Conservation (phyloP, 2,329 filamentous ascomycete species). For the Alternaria angustiovoidea region DNA sequence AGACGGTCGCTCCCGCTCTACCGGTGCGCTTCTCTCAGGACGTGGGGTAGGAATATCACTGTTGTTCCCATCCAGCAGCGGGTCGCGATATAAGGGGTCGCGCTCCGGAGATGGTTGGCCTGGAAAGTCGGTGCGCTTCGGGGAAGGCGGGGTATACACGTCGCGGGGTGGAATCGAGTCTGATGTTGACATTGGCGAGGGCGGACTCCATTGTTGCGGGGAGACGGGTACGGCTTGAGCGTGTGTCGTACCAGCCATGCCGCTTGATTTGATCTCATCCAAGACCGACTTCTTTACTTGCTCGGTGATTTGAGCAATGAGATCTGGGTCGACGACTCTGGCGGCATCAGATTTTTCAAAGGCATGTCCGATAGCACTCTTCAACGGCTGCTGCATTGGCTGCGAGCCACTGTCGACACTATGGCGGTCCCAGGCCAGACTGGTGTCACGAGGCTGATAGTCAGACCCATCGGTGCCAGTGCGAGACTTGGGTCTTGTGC, state of each 20-base stretch:
- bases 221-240: slow-evolving; percentile 42
- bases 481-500: slow-evolving; percentile 29
- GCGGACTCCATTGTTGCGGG: slow-evolving; percentile 49
- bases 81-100: slow-evolving; percentile 41
- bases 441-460: slow-evolving; percentile 25
- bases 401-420: slow-evolving; percentile 33
- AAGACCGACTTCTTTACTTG: slow-evolving; percentile 59
- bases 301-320: slow-evolving; percentile 69
- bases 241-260: slow-evolving; percentile 37
- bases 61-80: slow-evolving; percentile 41
- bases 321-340: slow-evolving; percentile 64
- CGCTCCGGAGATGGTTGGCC: slow-evolving; percentile 48
- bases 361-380: slow-evolving; percentile 65
- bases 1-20: slow-evolving; percentile 34
- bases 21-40: slow-evolving; percentile 33
- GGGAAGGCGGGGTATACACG: slow-evolving; percentile 65
- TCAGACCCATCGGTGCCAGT: slow-evolving; percentile 46
- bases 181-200: slow-evolving; percentile 56
- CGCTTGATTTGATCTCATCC: slow-evolving; percentile 58
- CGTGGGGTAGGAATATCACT: slow-evolving; percentile 43
- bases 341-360: slow-evolving; percentile 61
- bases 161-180: slow-evolving; percentile 58
- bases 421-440: slow-evolving; percentile 14
- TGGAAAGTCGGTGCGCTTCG: slow-evolving; percentile 47
- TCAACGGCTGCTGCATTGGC: slow-evolving; percentile 58